Conservation (phyloP, 2,329 filamentous ascomycete genomes). For the Aureobasidium mangrovei region DNA sequence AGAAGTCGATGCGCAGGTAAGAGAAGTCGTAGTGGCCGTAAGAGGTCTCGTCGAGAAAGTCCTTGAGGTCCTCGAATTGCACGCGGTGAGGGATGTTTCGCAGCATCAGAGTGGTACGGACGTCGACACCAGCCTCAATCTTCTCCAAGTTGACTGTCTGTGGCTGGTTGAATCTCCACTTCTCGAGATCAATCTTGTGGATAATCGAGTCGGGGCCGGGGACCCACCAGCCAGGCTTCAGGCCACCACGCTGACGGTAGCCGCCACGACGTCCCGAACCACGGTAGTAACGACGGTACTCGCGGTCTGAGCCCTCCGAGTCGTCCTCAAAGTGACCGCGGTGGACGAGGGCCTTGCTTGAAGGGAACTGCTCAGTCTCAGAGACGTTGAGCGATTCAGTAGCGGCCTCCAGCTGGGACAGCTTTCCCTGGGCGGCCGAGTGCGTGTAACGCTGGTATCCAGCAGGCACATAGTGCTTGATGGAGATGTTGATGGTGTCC, state of each 20-base stretch:
- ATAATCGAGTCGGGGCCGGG: not conserved
- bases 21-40: conserved; percentile 86
- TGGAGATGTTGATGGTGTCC: not conserved
- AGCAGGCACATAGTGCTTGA: not conserved
- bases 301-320: not conserved
- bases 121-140: conserved; percentile 37
- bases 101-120: conserved; percentile 64
- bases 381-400: not conserved
- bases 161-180: conserved; percentile 21
- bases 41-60: conserved; percentile 68
- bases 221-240: not conserved
- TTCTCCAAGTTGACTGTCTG: conserved; percentile 32
- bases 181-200: not conserved
- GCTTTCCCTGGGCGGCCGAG: not conserved
- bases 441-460: not conserved
- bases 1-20: conserved; percentile 72
- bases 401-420: not conserved
- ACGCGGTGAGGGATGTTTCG: conserved; percentile 92
- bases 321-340: not conserved
- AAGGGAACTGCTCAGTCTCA: not conserved
- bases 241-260: not conserved
- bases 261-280: conserved; percentile 17
- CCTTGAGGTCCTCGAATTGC: conserved; percentile 56
- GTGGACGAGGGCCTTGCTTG: not conserved
- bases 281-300: not conserved